Percentiles rank a stretch among this genome's conserved stretches.
Evolutionary conservation across 78 protist genomes (phyloP).

Genomic region (Pigoraptor vietnamica): DNA sequence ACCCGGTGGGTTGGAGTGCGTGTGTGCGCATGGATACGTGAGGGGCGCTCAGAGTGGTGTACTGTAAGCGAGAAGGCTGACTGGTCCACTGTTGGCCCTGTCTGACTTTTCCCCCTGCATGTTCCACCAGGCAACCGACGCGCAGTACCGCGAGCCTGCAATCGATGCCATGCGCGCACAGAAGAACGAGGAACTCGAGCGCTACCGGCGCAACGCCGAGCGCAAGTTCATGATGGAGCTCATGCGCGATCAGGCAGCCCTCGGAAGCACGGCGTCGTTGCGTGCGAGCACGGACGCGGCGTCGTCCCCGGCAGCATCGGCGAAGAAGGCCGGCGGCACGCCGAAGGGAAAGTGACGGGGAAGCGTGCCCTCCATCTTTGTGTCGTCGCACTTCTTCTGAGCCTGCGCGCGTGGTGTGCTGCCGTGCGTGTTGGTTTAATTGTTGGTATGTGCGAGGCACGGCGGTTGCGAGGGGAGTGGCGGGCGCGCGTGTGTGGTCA

Average conservation of each 20-base stretch:
- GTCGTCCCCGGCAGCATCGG: background rate
- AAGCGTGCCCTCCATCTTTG: background rate
- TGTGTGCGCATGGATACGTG: background rate
- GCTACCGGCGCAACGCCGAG: background rate
- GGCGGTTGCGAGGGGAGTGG: no score
- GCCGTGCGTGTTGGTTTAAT: no score
- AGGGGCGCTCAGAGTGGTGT: no score
- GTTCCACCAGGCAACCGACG: background rate
- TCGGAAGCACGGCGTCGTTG: background rate
- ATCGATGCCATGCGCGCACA: background rate
- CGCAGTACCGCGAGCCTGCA: background rate
- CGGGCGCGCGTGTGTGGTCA: no score
- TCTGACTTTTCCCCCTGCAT: no score
- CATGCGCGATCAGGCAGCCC: background rate
- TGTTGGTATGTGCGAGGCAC: no score
- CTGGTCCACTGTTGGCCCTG: no score
- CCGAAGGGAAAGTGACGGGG: background rate
- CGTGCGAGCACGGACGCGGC: background rate
- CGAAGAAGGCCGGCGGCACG: background rate
- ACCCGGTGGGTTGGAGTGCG: background rate
- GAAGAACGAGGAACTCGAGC: background rate
- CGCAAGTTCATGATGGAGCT: background rate
- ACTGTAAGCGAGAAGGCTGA: no score
- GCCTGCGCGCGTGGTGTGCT: no score
- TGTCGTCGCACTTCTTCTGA: background rate